Conservation (phyloP, 2,329 filamentous ascomycete genomes). For the Tolypocladium ophioglossoides region DNA sequence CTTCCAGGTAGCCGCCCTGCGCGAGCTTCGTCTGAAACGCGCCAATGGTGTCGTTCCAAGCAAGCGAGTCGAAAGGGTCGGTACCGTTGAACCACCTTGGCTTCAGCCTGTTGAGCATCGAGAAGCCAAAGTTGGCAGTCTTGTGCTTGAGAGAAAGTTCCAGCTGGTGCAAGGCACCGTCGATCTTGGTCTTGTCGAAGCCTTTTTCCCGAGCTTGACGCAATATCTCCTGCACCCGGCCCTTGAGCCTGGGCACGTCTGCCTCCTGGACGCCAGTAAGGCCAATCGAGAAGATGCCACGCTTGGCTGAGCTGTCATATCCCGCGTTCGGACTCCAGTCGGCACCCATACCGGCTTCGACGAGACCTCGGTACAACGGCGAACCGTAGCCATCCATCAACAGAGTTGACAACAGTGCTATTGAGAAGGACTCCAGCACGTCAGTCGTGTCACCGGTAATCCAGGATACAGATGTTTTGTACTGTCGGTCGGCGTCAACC, state of each 20-base stretch:
- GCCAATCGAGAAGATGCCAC: constrained; percentile 81
- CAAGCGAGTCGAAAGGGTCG: constrained; percentile 81
- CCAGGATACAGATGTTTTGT: constrained; percentile 93
- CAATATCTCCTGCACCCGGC: constrained; percentile 62
- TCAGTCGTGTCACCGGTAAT: constrained; percentile 74
- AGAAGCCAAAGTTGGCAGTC: constrained; percentile 89
- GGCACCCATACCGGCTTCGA: constrained; percentile 81
- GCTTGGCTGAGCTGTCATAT: constrained; percentile 68
- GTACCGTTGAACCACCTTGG: constrained; percentile 93
- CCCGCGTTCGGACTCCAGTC: constrained; percentile 94
- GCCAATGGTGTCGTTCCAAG: constrained; percentile 82
- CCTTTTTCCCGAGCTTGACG: constrained; percentile 60
- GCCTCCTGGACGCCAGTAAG: constrained; percentile 79
- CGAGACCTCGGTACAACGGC: constrained; percentile 77
- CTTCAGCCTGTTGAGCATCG: constrained; percentile 77
- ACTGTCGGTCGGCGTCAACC: constrained; percentile 75
- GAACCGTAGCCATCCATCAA: constrained; percentile 93
- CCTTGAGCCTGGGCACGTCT: constrained; percentile 67
- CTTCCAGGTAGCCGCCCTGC: constrained; percentile 71
- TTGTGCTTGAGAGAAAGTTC: constrained; percentile 94
- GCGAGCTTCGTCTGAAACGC: constrained; percentile 71
- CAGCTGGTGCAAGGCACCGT: constrained; percentile 86
- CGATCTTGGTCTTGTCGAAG: constrained; percentile 83
- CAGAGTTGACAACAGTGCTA: constrained; percentile 72
- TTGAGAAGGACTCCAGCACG: constrained; percentile 77